Conservation (phyloP, 2,329 filamentous ascomycete genomes). For the Exophiala sideris region DNA sequence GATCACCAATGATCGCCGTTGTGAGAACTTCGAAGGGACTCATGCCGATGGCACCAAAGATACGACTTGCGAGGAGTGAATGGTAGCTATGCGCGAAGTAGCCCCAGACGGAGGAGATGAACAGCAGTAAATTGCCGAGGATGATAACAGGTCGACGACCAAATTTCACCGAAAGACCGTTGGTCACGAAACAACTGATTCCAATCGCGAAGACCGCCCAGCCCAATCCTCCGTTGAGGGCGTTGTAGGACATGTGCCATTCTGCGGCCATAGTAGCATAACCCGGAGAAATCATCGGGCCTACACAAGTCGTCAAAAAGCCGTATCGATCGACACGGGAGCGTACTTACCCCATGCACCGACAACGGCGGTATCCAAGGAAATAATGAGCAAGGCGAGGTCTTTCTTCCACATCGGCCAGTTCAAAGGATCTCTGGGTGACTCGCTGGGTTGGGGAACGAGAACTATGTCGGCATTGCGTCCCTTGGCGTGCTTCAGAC, state of each 20-base stretch:
- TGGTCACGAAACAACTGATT: constrained; percentile 28
- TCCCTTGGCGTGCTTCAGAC: constrained; percentile 31
- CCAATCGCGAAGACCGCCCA: constrained; percentile 35
- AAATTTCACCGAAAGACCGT: constrained; percentile 22
- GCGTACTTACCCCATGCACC: constrained; percentile 30
- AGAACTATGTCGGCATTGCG: constrained; percentile 32
- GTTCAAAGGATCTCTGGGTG: constrained; percentile 33
- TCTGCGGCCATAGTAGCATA: constrained; percentile 34
- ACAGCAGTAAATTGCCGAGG: constrained; percentile 20
- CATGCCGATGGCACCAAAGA: constrained; percentile 28
- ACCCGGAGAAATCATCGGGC: constrained; percentile 38
- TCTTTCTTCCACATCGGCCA: constrained; percentile 39
- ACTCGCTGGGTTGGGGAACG: constrained; percentile 31
- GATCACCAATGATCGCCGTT: constrained; percentile 40
- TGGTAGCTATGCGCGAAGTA: constrained; percentile 26
- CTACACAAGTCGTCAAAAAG: constrained; percentile 5
- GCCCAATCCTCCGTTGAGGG: constrained; percentile 34
- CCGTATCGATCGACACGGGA: not conserved
- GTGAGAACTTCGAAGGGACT: constrained; percentile 25
- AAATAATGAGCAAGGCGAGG: constrained; percentile 38
- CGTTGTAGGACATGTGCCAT: constrained; percentile 35
- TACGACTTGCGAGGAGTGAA: constrained; percentile 22
- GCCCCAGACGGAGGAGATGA: constrained; percentile 25
- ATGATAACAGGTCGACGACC: constrained; percentile 25
- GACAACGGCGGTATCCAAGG: constrained; percentile 37